These are phyloP conservation scores for Trametes coccinea DNA, from an alignment of 768 basidiomycete genomes.

Conservation along the genomic window DNA sequence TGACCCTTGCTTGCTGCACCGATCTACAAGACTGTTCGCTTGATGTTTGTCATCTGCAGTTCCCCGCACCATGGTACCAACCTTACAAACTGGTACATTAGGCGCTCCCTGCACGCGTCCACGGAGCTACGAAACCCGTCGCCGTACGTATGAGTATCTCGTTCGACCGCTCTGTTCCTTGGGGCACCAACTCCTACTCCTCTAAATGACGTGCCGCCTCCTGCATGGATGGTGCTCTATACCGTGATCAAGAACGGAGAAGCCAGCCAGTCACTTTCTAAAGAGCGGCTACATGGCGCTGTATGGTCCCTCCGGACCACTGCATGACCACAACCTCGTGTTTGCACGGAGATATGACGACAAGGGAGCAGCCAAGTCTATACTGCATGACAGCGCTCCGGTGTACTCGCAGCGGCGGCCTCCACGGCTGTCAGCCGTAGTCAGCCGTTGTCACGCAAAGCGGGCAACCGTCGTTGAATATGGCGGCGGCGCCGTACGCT, in stretches of 20 bases:
- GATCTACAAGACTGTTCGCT: slow-evolving; percentile 14
- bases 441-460: slow-evolving; percentile 14
- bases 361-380: neutral
- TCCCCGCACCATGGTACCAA: neutral
- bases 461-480: slow-evolving; percentile 2
- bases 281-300: neutral
- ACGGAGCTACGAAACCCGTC: neutral
- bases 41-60: slow-evolving; percentile 6
- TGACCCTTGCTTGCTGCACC: neutral
- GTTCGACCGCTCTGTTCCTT: too few relatives aligned
- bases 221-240: too few relatives aligned
- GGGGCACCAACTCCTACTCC: too few relatives aligned
- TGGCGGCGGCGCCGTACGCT: slow-evolving; percentile 8
- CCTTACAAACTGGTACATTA: neutral
- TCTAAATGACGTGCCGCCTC: too few relatives aligned
- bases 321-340: slow-evolving; percentile 17
- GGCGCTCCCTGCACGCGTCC: neutral
- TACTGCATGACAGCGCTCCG: neutral
- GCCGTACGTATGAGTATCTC: neutral
- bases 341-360: slow-evolving; percentile 14
- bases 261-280: slow-evolving; percentile 1
- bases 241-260: slow-evolving; percentile 10
- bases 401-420: slow-evolving; percentile 13
- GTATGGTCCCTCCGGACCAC: neutral
- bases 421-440: slow-evolving; percentile 21